Conservation (phyloP, 768 basidiomycete genomes). For the Phylloporus sp. region DNA sequence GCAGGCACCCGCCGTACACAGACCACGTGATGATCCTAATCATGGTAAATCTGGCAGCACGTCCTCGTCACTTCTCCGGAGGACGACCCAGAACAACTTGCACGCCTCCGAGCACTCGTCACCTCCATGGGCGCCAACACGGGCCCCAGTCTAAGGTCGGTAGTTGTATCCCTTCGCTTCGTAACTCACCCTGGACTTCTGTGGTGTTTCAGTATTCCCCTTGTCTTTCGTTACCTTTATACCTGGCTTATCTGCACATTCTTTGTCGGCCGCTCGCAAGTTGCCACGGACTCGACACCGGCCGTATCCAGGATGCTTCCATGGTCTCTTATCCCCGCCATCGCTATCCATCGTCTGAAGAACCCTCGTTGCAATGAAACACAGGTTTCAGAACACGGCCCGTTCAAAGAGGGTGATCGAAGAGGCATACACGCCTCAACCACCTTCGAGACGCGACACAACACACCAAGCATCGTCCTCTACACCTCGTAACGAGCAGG, state of each 20-base stretch:
- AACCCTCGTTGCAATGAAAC: constrained; percentile 12
- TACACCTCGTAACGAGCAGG: not conserved
- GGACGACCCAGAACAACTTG: constrained; percentile 58
- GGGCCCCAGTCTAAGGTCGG: constrained; percentile 14
- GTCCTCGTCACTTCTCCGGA: constrained; percentile 3
- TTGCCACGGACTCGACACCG: no score
- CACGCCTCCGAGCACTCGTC: constrained; percentile 53
- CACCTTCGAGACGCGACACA: not conserved
- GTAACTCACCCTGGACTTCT: no score
- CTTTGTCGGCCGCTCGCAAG: not conserved
- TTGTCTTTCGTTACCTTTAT: not conserved
- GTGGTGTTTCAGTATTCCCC: no score
- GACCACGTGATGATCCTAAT: not conserved
- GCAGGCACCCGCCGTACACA: constrained; percentile 26
- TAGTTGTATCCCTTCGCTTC: not conserved
- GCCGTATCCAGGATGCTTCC: no score
- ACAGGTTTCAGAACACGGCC: constrained; percentile 13
- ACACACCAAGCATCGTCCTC: not conserved
- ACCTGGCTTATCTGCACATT: not conserved
- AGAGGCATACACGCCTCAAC: not conserved
- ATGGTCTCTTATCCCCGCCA: no score
- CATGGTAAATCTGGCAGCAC: constrained; percentile 8
- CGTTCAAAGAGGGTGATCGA: constrained; percentile 10
- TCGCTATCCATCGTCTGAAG: not conserved
- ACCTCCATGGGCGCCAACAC: constrained; percentile 38